These are phyloP conservation scores for Scedosporium minutisporum DNA, from an alignment of 2,329 filamentous ascomycete genomes.

Conservation along the genomic window DNA sequence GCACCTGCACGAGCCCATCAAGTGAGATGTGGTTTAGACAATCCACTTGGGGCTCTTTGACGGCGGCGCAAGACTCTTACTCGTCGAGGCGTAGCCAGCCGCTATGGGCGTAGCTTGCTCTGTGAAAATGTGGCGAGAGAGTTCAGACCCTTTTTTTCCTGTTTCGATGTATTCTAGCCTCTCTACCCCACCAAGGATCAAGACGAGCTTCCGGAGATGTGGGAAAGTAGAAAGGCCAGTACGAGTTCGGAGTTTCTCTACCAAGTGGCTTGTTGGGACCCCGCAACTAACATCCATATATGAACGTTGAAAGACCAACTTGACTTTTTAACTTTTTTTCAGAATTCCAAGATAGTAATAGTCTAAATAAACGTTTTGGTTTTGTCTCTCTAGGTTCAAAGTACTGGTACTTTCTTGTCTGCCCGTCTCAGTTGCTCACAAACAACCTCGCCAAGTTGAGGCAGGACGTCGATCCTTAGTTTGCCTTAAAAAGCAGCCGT, in stretches of 20 bases:
- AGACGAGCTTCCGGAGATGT: no score
- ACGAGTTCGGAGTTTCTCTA: no score
- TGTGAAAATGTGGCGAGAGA: not conserved
- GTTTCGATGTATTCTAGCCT: not conserved
- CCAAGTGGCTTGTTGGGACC: no score
- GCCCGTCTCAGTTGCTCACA: no score
- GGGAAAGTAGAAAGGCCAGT: no score
- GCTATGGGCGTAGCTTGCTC: no score
- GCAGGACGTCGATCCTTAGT: not conserved
- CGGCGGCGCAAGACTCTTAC: not conserved
- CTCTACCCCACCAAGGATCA: not conserved
- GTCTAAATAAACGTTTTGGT: not conserved
- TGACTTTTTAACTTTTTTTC: not conserved
- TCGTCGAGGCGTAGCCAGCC: no score
- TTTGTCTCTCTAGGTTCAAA: not conserved
- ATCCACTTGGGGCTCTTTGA: no score
- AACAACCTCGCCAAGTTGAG: not conserved
- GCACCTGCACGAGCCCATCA: not conserved
- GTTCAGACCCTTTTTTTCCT: not conserved
- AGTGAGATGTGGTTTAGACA: not conserved
- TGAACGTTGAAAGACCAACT: not conserved
- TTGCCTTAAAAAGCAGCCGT: not conserved
- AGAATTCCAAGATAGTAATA: not conserved
- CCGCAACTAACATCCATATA: no score
- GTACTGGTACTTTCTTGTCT: not conserved